Evolutionary conservation across 202 grass and related monocot genomes (phyloP), one percentile per base, ranked within the genome.

Genomic region (Zizania palustris): DNA sequence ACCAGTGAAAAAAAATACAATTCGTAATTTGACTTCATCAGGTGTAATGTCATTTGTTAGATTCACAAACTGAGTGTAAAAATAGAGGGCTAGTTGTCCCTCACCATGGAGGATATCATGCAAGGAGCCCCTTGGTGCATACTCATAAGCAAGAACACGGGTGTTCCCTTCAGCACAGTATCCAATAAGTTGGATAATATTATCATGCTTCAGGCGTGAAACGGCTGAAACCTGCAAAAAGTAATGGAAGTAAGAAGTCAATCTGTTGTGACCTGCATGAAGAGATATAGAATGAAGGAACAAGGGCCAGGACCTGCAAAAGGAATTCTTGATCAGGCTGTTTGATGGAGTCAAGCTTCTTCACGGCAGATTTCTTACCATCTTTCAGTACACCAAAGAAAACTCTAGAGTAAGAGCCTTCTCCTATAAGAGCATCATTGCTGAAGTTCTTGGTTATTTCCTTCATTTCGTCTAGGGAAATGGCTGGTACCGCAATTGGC

Each of bases 41-140:
- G 28, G 28, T 28, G 28, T 28, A 28, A 28, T 28, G 28, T 28
- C 28, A 28, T 28, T 28, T 28, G 28, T 28, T 28, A 28, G 28
- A 28, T 28, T 28, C 28, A 28, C 28, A 28, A 28, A 28, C 28
- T 28, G 28, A 28, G 28, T 28, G 28, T 28, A 28, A 28, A 28
- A 28, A 28, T 28, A 28, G 28, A 28, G 28, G 28, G 4, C 7
- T 42, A 6, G 2, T 40, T 28, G 0, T 9, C 60, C 5, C 3
- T 72, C 63, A 84, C 88, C 80, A 16, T 84, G 84, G 59, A 90
- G 75, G 57, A 87, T 87, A 65, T 90, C 80, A 10, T 84, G 65
- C 50, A 90, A 85, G 28, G 88, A 90, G 9, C 88, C 88, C 65
- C 78, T 87, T 38, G 88, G 39, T 16, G 88, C 76, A 46, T 68